Percentiles rank a stretch among this genome's conserved stretches.
phyloP scores from a whole-genome alignment of 2,329 filamentous ascomycete species.

The Pyrenophora graminea region DNA sequence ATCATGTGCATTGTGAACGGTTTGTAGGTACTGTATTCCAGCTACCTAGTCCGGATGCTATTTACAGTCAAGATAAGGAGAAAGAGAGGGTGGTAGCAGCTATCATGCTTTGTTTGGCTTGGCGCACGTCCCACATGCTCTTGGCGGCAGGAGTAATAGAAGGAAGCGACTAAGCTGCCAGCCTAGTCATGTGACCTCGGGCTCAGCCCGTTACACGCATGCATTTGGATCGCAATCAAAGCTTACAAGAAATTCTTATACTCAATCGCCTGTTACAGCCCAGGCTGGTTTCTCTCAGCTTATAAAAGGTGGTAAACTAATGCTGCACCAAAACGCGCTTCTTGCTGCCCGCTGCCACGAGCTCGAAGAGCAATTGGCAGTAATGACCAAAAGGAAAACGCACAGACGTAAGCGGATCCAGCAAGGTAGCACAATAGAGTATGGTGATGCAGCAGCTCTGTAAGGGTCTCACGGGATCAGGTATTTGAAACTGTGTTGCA shows the following conservation, averaged over 20 bases:
- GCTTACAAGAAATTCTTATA: not conserved
- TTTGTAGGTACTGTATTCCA: not conserved
- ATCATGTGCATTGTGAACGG: not conserved
- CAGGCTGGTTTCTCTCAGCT: not conserved
- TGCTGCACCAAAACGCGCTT: not conserved
- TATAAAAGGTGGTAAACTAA: not conserved
- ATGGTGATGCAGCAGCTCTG: conserved; percentile 9
- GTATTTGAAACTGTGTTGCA: too few species aligned
- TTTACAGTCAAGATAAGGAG: not conserved
- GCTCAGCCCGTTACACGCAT: too few species aligned
- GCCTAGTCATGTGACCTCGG: too few species aligned
- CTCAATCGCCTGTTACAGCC: not conserved
- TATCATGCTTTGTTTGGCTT: too few species aligned
- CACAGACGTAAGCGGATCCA: conserved; percentile 19
- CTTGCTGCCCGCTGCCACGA: not conserved
- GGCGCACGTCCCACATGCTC: too few species aligned
- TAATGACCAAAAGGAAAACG: conserved; percentile 1
- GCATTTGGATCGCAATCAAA: not conserved
- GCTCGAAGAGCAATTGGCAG: not conserved
- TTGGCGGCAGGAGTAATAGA: too few species aligned
- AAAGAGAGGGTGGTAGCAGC: not conserved
- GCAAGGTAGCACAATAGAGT: conserved; percentile 20
- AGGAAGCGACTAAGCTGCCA: too few species aligned
- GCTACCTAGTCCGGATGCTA: not conserved
- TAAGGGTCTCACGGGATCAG: too few species aligned